A percentile compares a stretch with the other conserved stretches of the same genome.
Evolutionary conservation across 148 eudicot genomes (phyloP).

Genomic region (Vaccinium myrtillus): DNA sequence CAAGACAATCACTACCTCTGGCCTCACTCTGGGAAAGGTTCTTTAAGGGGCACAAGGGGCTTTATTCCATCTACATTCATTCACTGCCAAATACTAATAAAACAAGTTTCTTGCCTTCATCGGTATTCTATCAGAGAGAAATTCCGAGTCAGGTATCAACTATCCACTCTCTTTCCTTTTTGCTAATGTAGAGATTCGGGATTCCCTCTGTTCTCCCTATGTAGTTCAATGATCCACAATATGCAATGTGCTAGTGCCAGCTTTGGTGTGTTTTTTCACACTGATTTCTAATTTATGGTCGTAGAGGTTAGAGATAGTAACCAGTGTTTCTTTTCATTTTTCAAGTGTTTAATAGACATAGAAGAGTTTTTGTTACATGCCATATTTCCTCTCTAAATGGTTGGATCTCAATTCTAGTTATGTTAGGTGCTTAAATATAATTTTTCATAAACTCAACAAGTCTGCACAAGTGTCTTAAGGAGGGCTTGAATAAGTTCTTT

Average conservation of each 20-base stretch:
- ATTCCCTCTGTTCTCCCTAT: no score
- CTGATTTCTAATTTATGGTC: no score
- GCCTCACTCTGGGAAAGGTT: slow-evolving; percentile 46
- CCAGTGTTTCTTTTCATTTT: no score
- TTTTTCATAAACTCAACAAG: background rate
- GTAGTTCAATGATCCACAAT: no score
- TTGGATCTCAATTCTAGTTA: background rate
- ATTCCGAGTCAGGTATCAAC: slow-evolving; percentile 85
- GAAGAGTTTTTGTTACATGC: background rate
- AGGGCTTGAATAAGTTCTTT: background rate
- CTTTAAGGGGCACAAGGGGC: slow-evolving; percentile 51
- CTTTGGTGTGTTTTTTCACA: no score
- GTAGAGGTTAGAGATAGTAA: no score
- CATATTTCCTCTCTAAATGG: background rate
- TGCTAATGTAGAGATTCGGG: no score
- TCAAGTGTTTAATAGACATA: background rate
- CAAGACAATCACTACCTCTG: slow-evolving; percentile 87
- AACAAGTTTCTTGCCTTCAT: slow-evolving; percentile 48
- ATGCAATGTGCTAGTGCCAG: no score
- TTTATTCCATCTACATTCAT: slow-evolving; percentile 77
- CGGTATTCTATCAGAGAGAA: slow-evolving; percentile 75
- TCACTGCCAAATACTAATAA: slow-evolving; percentile 52
- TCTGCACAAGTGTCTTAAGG: background rate
- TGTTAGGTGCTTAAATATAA: background rate
- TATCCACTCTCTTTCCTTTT: background rate